Conservation (phyloP, 108 stramenopile species). For the Conticribra guillardii region DNA sequence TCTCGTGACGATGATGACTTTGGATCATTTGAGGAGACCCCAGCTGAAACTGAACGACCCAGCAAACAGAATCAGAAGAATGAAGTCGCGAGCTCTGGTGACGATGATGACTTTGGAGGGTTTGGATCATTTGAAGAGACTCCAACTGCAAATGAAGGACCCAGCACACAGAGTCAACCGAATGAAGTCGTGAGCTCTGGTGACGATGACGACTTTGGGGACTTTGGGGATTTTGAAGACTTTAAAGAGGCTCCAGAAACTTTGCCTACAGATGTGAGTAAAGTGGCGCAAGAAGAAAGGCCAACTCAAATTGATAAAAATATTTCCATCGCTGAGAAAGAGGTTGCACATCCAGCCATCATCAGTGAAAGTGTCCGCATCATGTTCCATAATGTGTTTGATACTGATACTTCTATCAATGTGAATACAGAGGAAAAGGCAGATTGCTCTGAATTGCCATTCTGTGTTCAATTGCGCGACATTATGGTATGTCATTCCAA, state of each 20-base stretch:
- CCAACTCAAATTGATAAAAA: neutral
- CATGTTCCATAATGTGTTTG: constrained; percentile 49
- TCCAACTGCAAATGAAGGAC: too few species aligned
- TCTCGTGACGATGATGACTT: constrained; percentile 15
- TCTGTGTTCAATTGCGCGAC: constrained; percentile 31
- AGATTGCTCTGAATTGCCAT: constrained; percentile 24
- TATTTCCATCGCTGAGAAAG: too few species aligned
- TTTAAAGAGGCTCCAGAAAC: constrained; percentile 8
- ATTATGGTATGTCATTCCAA: constrained; percentile 34
- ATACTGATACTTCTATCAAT: neutral
- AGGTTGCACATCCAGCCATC: neutral
- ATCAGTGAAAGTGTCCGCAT: constrained; percentile 31
- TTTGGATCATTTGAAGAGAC: constrained; percentile 11
- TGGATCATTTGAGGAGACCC: constrained; percentile 9
- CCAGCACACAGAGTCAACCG: too few species aligned
- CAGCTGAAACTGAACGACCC: neutral
- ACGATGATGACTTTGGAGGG: too few species aligned
- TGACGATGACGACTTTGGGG: constrained; percentile 30
- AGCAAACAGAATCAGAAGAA: neutral
- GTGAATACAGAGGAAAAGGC: neutral
- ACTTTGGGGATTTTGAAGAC: constrained; percentile 38
- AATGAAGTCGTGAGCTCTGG: too few species aligned
- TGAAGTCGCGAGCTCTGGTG: too few species aligned
- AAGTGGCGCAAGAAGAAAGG: constrained; percentile 1
- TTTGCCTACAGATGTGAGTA: neutral